A percentile compares a stretch with the other conserved stretches of the same genome.
These are phyloP conservation scores for Paraurostyla sp. DNA, from an alignment of 73 alveolate species.

Conservation along the genomic window DNA sequence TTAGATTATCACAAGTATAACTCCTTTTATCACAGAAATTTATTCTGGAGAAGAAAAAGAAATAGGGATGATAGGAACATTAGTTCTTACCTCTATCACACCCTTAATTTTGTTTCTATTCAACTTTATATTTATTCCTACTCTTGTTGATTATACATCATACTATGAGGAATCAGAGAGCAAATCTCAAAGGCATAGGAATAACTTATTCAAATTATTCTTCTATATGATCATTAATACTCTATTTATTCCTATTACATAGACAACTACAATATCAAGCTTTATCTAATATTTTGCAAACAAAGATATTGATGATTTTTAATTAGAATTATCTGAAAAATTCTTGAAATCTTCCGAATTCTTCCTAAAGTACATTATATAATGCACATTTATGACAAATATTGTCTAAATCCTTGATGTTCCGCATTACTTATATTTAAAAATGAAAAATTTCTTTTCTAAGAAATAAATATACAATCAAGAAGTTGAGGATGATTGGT, in stretches of 20 bases:
- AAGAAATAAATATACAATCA: background rate
- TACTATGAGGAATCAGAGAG: slow-evolving; percentile 75
- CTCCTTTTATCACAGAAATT: slow-evolving; percentile 74
- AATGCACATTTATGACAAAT: slow-evolving; percentile 84
- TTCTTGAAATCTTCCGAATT: slow-evolving; percentile 78
- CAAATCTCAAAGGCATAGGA: slow-evolving; percentile 80
- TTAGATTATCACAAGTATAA: slow-evolving; percentile 74
- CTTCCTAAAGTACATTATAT: slow-evolving; percentile 85
- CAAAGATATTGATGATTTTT: slow-evolving; percentile 72
- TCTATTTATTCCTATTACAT: slow-evolving; percentile 83
- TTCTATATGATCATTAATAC: slow-evolving; percentile 84
- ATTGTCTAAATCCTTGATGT: slow-evolving; percentile 83
- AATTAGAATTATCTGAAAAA: slow-evolving; percentile 78
- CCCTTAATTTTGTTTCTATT: slow-evolving; percentile 81
- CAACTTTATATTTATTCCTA: slow-evolving; percentile 85
- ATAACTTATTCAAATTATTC: slow-evolving; percentile 80
- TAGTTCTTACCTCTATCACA: background rate
- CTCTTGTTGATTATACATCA: slow-evolving; percentile 75
- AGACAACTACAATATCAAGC: slow-evolving; percentile 74
- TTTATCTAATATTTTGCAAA: slow-evolving; percentile 67
- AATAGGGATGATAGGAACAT: background rate
- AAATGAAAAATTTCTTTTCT: slow-evolving; percentile 45
- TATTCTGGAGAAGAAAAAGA: background rate
- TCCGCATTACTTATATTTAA: slow-evolving; percentile 76
- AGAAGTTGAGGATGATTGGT: slow-evolving; percentile 58